phyloP scores from a whole-genome alignment of 768 basidiomycete species.

The Leccinellum albellum region DNA sequence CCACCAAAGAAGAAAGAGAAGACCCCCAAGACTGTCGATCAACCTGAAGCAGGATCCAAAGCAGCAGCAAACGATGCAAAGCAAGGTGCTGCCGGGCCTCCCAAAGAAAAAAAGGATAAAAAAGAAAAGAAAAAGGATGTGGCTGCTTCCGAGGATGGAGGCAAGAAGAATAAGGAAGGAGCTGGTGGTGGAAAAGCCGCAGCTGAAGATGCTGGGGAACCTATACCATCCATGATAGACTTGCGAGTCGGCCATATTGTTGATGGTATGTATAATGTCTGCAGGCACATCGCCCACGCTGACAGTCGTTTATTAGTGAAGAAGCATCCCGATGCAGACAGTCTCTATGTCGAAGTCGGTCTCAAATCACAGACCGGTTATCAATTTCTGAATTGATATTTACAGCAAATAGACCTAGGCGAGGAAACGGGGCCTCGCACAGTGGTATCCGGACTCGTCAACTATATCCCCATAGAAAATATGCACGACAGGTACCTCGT shows the following conservation, averaged over 20 bases:
- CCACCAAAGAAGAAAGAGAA: slow-evolving; percentile 79
- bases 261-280: slow-evolving; percentile 70
- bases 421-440: slow-evolving; percentile 94
- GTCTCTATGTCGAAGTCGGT: slow-evolving; percentile 88
- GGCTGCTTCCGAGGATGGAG: slow-evolving; percentile 31
- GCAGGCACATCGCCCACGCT: neutral
- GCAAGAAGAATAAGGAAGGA: slow-evolving; percentile 41
- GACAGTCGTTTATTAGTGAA: slow-evolving; percentile 52
- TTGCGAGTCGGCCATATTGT: slow-evolving; percentile 90
- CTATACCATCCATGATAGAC: slow-evolving; percentile 95
- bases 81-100: slow-evolving; percentile 36
- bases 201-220: slow-evolving; percentile 69
- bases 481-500: slow-evolving; percentile 83
- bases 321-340: slow-evolving; percentile 96
- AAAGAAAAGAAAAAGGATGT: slow-evolving; percentile 61
- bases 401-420: slow-evolving; percentile 90
- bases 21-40: slow-evolving; percentile 33
- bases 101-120: slow-evolving; percentile 31
- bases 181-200: slow-evolving; percentile 31
- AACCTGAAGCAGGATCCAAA: slow-evolving; percentile 22
- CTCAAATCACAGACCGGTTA: neutral
- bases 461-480: slow-evolving; percentile 93
- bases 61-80: slow-evolving; percentile 31
- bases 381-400: neutral
- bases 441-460: slow-evolving; percentile 93